These are phyloP conservation scores for Atkinsonella hypoxylon DNA, from an alignment of 2,329 filamentous ascomycete species.

Conservation along the genomic window DNA sequence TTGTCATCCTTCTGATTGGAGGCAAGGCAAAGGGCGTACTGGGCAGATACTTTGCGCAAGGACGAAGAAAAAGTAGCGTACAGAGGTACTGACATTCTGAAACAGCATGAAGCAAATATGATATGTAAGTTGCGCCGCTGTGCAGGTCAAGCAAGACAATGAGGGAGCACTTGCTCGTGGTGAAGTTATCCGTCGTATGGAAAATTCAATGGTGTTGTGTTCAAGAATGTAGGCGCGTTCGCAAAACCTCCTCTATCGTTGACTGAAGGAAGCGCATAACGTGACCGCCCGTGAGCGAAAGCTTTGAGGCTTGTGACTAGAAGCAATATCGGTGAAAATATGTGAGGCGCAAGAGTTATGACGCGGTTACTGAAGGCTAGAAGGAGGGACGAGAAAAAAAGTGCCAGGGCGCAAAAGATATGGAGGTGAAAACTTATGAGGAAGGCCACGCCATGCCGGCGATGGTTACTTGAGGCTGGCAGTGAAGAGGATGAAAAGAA, in stretches of 20 bases:
- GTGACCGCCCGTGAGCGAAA: not conserved
- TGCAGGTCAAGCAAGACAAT: not conserved
- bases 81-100: not conserved
- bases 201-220: not conserved
- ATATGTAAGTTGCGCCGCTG: not conserved
- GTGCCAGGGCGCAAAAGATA: not conserved
- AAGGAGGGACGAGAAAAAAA: not conserved
- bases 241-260: not conserved
- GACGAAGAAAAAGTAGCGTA: not conserved
- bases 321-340: not conserved
- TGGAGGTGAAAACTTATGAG: not conserved
- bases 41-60: conserved; percentile 11
- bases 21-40: conserved; percentile 10
- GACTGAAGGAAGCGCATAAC: not conserved
- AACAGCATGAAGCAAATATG: not conserved
- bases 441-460: not conserved
- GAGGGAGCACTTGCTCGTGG: conserved; percentile 5
- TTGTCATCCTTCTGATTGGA: not conserved
- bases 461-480: not conserved
- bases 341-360: not conserved
- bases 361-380: not conserved
- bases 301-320: not conserved
- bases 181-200: not conserved
- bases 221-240: not conserved
- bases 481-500: not conserved